Percentiles rank a stretch among this genome's conserved stretches.
phyloP scores from a whole-genome alignment of 2,329 filamentous ascomycete species.

The Macrophomina phaseolina region DNA sequence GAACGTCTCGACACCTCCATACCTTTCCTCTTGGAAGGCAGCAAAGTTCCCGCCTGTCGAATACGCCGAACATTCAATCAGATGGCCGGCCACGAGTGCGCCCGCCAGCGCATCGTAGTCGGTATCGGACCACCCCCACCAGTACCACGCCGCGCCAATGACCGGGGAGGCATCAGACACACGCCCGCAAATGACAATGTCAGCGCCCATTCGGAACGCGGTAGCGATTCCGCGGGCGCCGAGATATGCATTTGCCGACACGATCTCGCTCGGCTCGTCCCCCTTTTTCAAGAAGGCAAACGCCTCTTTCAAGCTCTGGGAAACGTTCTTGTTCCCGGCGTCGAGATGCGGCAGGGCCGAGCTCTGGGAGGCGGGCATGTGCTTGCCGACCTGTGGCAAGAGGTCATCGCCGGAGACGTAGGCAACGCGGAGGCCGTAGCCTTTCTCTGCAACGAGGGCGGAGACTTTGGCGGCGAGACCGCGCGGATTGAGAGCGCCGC shows the following conservation, averaged over 20 bases:
- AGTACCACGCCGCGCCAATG: constrained; percentile 63
- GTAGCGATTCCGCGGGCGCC: constrained; percentile 49
- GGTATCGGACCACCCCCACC: constrained; percentile 58
- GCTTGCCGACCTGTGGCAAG: constrained; percentile 37
- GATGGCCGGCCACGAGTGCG: constrained; percentile 57
- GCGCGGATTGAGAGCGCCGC: constrained; percentile 61
- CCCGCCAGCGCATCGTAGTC: constrained; percentile 59
- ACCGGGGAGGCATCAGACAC: constrained; percentile 49
- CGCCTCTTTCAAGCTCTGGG: constrained; percentile 40
- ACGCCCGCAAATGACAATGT: constrained; percentile 43
- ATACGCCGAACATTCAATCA: constrained; percentile 62
- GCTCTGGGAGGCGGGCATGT: constrained; percentile 35
- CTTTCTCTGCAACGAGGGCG: constrained; percentile 45
- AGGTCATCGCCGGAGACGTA: constrained; percentile 56
- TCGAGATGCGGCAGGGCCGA: constrained; percentile 52
- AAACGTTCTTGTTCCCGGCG: constrained; percentile 45
- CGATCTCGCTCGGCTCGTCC: constrained; percentile 41
- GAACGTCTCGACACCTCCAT: constrained; percentile 45
- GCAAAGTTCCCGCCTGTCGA: constrained; percentile 62
- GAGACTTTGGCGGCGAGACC: constrained; percentile 55
- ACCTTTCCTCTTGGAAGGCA: constrained; percentile 52
- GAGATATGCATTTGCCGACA: constrained; percentile 54
- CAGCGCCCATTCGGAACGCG: constrained; percentile 40
- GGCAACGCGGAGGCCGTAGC: constrained; percentile 49
- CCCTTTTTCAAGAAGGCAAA: constrained; percentile 46